Conservation (phyloP, 495 filamentous ascomycete species). For the Hapsidospora chrysogenum region DNA sequence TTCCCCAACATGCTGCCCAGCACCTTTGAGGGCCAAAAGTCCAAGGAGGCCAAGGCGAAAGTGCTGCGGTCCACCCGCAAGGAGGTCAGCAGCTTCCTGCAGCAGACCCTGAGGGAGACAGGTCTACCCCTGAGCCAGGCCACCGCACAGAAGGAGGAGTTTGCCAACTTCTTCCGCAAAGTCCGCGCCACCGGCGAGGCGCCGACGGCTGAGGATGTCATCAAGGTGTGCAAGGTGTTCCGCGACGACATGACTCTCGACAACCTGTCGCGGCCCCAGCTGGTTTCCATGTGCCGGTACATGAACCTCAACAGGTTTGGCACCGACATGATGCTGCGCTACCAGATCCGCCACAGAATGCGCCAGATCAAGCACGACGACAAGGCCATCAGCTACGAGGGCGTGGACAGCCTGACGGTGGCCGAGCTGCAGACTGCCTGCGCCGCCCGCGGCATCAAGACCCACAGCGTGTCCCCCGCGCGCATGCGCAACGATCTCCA, state of each 20-base stretch:
- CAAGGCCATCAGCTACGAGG: constrained; percentile 85
- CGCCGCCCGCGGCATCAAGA: constrained; percentile 81
- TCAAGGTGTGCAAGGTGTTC: constrained; percentile 99
- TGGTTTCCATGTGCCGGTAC: constrained; percentile 96
- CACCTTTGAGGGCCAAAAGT: constrained; percentile 86
- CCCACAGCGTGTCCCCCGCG: constrained; percentile 74
- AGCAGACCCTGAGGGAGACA: constrained; percentile 79
- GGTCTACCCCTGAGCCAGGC: constrained; percentile 74
- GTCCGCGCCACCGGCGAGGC: constrained; percentile 79
- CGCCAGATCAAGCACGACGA: constrained; percentile 98
- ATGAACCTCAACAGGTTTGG: constrained; percentile 96
- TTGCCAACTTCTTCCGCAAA: constrained; percentile 96
- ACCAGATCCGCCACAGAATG: constrained; percentile 95
- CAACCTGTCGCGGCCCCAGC: constrained; percentile 87
- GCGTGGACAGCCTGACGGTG: constrained; percentile 82
- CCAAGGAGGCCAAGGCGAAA: constrained; percentile 74
- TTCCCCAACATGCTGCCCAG: constrained; percentile 96
- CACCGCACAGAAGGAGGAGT: constrained; percentile 84
- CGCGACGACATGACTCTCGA: constrained; percentile 96
- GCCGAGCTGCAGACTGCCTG: constrained; percentile 84
- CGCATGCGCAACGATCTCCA: constrained; percentile 80
- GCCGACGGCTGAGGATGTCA: constrained; percentile 77
- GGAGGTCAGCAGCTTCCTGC: constrained; percentile 84
- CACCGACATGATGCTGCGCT: constrained; percentile 93
- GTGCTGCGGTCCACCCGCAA: constrained; percentile 74